A percentile compares a stretch with the other conserved stretches of the same genome.
phyloP scores from a whole-genome alignment of 176 grass and related monocot genomes.

The Triticum timopheevii region DNA sequence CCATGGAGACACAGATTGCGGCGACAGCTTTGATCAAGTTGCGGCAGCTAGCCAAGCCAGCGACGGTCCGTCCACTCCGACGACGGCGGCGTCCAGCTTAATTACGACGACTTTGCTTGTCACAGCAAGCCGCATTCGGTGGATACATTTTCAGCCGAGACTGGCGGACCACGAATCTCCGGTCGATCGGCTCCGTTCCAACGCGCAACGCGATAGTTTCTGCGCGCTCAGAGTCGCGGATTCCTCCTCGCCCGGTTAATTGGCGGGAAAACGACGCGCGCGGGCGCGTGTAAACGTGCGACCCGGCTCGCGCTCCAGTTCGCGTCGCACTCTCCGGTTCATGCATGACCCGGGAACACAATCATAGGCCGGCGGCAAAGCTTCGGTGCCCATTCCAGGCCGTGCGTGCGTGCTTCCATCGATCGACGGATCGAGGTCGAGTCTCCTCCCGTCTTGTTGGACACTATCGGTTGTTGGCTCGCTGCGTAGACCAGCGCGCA shows the following conservation, averaged over 20 bases:
- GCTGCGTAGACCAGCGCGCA: too few relatives aligned
- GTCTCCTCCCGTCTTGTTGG: too few relatives aligned
- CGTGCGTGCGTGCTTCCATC: too few relatives aligned
- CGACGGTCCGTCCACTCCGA: not conserved
- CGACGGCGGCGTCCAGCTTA: not conserved
- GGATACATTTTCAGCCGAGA: slow-evolving; percentile 27
- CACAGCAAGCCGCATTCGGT: not conserved
- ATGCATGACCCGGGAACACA: too few relatives aligned
- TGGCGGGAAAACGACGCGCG: not conserved
- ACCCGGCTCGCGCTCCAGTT: not conserved
- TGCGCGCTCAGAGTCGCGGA: not conserved
- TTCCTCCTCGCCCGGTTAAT: not conserved
- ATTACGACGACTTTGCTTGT: not conserved
- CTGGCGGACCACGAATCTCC: not conserved
- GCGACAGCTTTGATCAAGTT: not conserved
- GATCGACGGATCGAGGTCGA: too few relatives aligned
- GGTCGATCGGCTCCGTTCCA: not conserved
- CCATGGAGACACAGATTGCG: not conserved
- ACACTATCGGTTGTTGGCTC: too few relatives aligned
- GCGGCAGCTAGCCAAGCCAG: not conserved
- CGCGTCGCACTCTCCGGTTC: not conserved
- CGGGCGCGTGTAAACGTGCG: not conserved
- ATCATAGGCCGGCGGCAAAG: too few relatives aligned
- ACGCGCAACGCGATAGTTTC: not conserved
- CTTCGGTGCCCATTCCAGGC: too few relatives aligned